These are phyloP conservation scores for Floccularia luteovirens DNA, from an alignment of 768 basidiomycete species.

Conservation along the genomic window DNA sequence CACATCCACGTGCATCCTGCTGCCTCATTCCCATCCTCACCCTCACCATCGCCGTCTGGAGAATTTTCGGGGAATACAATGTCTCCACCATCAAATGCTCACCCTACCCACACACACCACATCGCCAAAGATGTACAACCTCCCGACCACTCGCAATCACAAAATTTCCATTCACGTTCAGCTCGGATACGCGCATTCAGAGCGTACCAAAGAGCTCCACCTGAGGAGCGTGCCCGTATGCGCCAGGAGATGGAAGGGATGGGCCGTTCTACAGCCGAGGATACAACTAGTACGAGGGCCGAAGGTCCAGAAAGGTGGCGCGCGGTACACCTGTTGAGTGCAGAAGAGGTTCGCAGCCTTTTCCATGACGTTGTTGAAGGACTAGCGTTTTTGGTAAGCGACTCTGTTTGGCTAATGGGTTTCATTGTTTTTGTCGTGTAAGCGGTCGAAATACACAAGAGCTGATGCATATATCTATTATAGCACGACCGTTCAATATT, in stretches of 20 bases:
- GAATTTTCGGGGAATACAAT: neutral
- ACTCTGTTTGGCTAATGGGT: neutral
- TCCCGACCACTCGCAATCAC: neutral
- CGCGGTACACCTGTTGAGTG: constrained; percentile 78
- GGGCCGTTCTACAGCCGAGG: constrained; percentile 10
- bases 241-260: constrained; percentile 36
- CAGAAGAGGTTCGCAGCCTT: constrained; percentile 74
- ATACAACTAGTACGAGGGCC: constrained; percentile 11
- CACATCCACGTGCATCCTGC: constrained; percentile 38
- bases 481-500: constrained; percentile 82
- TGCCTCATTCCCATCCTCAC: constrained; percentile 14
- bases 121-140: neutral
- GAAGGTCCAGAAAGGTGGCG: constrained; percentile 33
- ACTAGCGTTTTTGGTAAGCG: constrained; percentile 72
- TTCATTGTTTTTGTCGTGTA: too few species aligned
- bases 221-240: constrained; percentile 56
- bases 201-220: constrained; percentile 55
- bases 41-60: constrained; percentile 7
- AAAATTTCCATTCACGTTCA: constrained; percentile 46
- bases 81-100: neutral
- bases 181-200: constrained; percentile 75
- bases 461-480: constrained; percentile 6
- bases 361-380: constrained; percentile 87
- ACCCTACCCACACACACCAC: neutral
- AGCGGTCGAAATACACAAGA: constrained; percentile 1